phyloP scores from a whole-genome alignment of 2,329 filamentous ascomycete genomes.

The Trichoderma harzianum region DNA sequence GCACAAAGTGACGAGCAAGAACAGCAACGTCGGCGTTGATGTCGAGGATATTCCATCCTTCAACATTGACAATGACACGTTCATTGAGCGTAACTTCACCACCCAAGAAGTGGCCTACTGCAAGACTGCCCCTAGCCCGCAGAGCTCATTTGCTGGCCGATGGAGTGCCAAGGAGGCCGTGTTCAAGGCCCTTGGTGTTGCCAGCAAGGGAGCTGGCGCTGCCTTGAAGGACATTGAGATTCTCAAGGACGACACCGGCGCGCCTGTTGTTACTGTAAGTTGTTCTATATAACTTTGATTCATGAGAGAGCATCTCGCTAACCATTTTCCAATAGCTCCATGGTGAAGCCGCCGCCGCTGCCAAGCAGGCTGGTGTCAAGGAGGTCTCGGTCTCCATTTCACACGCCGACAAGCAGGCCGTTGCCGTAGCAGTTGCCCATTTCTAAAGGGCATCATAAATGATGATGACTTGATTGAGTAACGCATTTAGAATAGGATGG shows the following conservation, averaged over 20 bases:
- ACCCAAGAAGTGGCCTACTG: constrained; percentile 81
- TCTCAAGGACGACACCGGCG: constrained; percentile 72
- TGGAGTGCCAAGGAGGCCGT: constrained; percentile 99
- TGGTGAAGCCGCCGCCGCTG: constrained; percentile 77
- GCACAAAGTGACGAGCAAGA: constrained; percentile 49
- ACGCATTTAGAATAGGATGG: background rate
- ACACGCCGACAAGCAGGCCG: constrained; percentile 89
- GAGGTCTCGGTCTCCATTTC: constrained; percentile 91
- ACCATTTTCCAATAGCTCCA: constrained; percentile 62
- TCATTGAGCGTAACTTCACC: constrained; percentile 94
- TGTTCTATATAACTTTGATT: background rate
- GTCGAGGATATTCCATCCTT: constrained; percentile 84
- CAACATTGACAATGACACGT: constrained; percentile 92
- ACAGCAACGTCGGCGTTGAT: constrained; percentile 87
- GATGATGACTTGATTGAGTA: background rate
- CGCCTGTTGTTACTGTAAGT: constrained; percentile 80
- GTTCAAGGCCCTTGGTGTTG: constrained; percentile 92
- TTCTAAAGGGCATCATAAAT: constrained; percentile 49
- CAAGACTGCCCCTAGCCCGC: constrained; percentile 70
- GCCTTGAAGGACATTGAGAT: constrained; percentile 95
- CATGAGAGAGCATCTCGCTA: constrained; percentile 29
- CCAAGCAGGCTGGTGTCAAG: constrained; percentile 84
- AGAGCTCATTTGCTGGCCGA: constrained; percentile 87
- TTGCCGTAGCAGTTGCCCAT: constrained; percentile 85
- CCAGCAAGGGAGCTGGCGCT: constrained; percentile 83